Base-by-base conservation (phyloP, 73 alveolate species). In the Uronychia binucleata region DNA sequence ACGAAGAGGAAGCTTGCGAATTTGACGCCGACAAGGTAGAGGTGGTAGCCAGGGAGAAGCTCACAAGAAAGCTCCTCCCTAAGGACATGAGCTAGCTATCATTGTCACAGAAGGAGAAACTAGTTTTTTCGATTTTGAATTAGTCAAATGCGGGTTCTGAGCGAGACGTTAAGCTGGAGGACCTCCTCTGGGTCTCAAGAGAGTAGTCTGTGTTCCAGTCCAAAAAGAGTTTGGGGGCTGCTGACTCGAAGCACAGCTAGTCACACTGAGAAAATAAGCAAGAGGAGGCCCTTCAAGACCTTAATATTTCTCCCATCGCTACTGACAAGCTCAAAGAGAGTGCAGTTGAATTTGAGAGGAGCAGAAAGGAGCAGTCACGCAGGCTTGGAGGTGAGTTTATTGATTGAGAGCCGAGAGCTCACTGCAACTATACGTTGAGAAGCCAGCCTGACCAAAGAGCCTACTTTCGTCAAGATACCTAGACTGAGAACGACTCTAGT, bases 101-200 rank as follows among this genome's bases (percentile, higher is more conserved):
- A 46, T 67, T 67, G 32, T 13, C 32, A 13, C 78, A 67, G 26
- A 67, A 67, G 32, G 78, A 67, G 78, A 67, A 67, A 67, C 78
- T 67, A 67, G 78, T 67, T 67, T 67, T 67, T 28, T 13, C 32
- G 14, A 67, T 67, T 13, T 30, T 67, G 14, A 67, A 67, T 67
- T 30, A 67, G 5, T 26, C 29, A 67, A 8, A 67, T 26, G 78
- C 78, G 26, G 78, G 32, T 46, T 46, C 67, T 46, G 67, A 46
- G 67, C 5, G 78, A 67, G 78, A 67, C 26, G 78, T 67, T 1
- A 67, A 67, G 13, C 26, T 67, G 32, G 78, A 67, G 13, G 78
- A 67, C 78, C 32, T 67, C 31, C 78, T 67, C 14, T 67, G 32
- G 32, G 26, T 67, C 29, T 67, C 78, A 46, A 46, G 67, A 46